phyloP scores from a whole-genome alignment of 495 filamentous ascomycete genomes.

The Talaromyces borbonicus region DNA sequence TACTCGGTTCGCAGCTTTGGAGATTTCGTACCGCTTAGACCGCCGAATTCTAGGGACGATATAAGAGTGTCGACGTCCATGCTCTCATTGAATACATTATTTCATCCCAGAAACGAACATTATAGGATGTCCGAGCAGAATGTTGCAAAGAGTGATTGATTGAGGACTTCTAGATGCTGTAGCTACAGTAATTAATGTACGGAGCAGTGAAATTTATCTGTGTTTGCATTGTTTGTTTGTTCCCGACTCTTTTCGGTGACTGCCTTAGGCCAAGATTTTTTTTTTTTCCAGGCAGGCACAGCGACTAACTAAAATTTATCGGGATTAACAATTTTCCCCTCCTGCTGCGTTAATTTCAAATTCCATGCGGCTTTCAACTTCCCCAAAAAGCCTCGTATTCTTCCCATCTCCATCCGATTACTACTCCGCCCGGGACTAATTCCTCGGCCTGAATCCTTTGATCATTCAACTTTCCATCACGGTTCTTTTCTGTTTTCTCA shows the following conservation, averaged over 20 bases:
- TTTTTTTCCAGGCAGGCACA: neutral
- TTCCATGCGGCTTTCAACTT: neutral
- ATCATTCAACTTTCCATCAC: neutral
- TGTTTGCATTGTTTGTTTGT: constrained; percentile 2
- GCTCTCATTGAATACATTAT: neutral
- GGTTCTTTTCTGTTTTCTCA: too few relatives aligned
- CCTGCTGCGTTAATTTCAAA: neutral
- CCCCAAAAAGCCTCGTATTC: neutral
- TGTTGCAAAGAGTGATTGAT: too few relatives aligned
- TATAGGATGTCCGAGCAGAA: too few relatives aligned
- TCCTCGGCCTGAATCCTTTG: too few relatives aligned
- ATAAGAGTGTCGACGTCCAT: constrained; percentile 18
- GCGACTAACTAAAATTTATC: constrained; percentile 4
- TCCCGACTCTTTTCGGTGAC: too few relatives aligned
- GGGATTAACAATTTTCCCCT: constrained; percentile 1
- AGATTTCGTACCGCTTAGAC: constrained; percentile 37
- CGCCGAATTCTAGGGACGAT: constrained; percentile 41
- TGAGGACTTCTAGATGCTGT: too few relatives aligned
- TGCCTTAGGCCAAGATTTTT: too few relatives aligned
- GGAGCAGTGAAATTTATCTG: neutral
- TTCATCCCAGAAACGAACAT: too few relatives aligned
- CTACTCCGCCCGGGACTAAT: neutral
- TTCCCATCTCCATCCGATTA: neutral
- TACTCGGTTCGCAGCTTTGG: neutral
- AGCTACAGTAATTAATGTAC: too few relatives aligned